phyloP scores from a whole-genome alignment of 768 basidiomycete genomes.

The Tephrocybe rancida region DNA sequence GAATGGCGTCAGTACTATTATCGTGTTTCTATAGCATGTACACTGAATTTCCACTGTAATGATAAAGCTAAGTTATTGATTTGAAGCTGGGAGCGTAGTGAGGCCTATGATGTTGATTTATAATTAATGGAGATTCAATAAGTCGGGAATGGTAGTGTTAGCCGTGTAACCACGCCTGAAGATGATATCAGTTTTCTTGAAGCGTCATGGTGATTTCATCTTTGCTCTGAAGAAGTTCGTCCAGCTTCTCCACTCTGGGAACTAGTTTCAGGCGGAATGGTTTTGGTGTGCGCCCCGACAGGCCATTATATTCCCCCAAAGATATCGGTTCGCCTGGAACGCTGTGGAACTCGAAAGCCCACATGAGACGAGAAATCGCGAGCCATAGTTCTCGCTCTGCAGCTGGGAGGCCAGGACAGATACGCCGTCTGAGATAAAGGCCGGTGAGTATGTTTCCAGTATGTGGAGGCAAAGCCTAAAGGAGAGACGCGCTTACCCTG shows the following conservation, averaged over 20 bases:
- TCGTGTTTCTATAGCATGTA: too few species aligned
- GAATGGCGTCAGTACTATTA: too few species aligned
- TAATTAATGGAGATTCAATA: too few species aligned
- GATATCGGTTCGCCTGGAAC: slow-evolving; percentile 43
- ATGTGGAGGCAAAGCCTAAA: too few species aligned
- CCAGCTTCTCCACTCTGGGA: slow-evolving; percentile 28
- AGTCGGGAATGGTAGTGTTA: too few species aligned
- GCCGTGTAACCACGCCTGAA: too few species aligned
- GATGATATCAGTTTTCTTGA: background rate
- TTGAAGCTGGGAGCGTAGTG: too few species aligned
- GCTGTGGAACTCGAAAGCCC: slow-evolving; percentile 41
- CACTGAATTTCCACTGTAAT: too few species aligned
- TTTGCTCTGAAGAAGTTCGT: slow-evolving; percentile 16
- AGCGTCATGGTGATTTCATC: background rate
- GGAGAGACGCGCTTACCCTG: slow-evolving; percentile 32
- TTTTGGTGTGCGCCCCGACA: slow-evolving; percentile 43
- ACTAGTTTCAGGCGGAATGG: slow-evolving; percentile 36
- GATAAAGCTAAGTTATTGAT: too few species aligned
- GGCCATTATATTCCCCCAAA: slow-evolving; percentile 45
- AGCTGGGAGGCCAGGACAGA: slow-evolving; percentile 45
- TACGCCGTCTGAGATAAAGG: slow-evolving; percentile 37
- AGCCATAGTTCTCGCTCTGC: slow-evolving; percentile 48
- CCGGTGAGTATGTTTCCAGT: background rate
- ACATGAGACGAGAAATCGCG: slow-evolving; percentile 30
- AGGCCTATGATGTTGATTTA: too few species aligned